Evolutionary conservation across 176 grass and related monocot genomes (phyloP).

Genomic region (Puya raimondii): DNA sequence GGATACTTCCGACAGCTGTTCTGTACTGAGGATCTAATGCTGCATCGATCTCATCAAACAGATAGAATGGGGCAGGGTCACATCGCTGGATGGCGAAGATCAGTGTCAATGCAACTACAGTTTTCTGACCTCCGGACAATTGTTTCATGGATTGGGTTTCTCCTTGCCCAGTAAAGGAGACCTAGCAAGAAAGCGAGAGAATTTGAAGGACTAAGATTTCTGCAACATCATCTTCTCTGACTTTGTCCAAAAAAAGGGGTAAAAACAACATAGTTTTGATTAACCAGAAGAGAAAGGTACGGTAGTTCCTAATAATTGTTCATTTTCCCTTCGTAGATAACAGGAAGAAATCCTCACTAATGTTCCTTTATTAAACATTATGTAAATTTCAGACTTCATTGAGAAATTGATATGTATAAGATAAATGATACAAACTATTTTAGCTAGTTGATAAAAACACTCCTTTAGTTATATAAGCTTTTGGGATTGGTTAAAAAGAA

Average conservation of each 20-base stretch:
- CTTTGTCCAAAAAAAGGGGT: too few relatives aligned
- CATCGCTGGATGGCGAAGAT: conserved; percentile 97
- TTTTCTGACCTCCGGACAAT: conserved; percentile 94
- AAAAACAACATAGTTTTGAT: too few relatives aligned
- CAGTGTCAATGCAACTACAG: conserved; percentile 83
- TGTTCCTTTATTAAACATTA: not conserved
- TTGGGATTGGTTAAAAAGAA: not conserved
- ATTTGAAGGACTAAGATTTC: not conserved
- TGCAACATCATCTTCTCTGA: too few relatives aligned
- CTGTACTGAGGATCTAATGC: conserved; percentile 93
- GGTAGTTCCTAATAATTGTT: too few relatives aligned
- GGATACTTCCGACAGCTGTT: conserved; percentile 96
- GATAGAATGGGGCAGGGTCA: conserved; percentile 94
- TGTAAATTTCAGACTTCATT: too few relatives aligned
- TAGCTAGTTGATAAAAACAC: too few relatives aligned
- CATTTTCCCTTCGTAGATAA: too few relatives aligned
- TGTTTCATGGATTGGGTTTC: conserved; percentile 99
- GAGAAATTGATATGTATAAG: not conserved
- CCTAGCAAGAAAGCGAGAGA: conserved; percentile 32
- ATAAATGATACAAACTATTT: not conserved
- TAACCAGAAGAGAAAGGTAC: too few relatives aligned
- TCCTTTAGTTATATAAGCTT: not conserved
- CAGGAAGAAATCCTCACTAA: too few relatives aligned
- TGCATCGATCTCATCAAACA: conserved; percentile 98
- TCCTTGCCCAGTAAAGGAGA: conserved; percentile 96